Base-by-base conservation (phyloP, 176 grass and related monocot species). In the Paspalum vaginatum region DNA sequence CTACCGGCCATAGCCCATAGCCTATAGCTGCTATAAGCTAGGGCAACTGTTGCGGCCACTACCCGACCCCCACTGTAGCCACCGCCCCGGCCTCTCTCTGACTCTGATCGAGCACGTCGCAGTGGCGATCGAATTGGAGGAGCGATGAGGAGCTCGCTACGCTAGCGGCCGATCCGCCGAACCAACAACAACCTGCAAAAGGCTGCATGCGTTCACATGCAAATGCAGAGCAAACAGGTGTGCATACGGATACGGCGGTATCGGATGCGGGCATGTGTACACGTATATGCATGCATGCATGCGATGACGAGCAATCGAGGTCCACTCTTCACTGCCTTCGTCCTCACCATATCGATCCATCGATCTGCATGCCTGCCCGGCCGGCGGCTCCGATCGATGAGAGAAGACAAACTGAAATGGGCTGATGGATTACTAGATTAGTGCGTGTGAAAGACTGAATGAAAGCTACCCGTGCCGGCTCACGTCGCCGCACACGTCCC, bases 401-500 rank as follows among this genome's bases (percentile, higher is more conserved):
- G 57, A 47, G 38, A 41, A 40, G 37, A 27, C 37, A 32, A 60
- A 45, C 18, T 54, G 11, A 75, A 78, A 49, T 49, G 41, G 86
- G 47, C 13, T 32, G 20, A 16, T 50, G 45, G 65, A 15, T 65
- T 32, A 27, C 47, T 78, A 75, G n/a, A n/a, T 62, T 17, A 4
- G 80, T 10, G 66, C 49, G 38, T 9, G 56, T 59, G 54, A 20
- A 8, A 2, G 7, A 55, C 18, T 20, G 52, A 8, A 20, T 55
- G 77, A 76, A 85, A 79, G 87, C 44, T 54, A 75, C 59, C 46
- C 32, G 32, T 32, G 32, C 32, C 74, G 76, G 32, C 46, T 74
- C 76, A 75, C 32, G n/a, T n/a, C n/a, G n/a, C n/a, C 59, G 56
- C 80, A 89, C 78, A 50, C 12, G 26, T 57, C 80, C 46, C 80